Evolutionary conservation across 345 rosid genomes (phyloP).

Genomic region (Brassica juncea): DNA sequence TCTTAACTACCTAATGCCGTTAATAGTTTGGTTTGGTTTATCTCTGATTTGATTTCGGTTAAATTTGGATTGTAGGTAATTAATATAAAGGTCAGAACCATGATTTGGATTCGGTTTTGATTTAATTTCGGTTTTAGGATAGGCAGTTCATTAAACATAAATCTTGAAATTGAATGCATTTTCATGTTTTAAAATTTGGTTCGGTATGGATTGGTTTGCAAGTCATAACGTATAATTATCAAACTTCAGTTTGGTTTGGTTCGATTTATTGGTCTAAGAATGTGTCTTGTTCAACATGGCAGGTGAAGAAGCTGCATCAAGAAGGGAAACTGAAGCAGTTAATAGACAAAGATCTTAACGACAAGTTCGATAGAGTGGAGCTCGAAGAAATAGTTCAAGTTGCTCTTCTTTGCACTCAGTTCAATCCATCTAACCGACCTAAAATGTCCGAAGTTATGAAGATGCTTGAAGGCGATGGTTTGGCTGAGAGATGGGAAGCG

Average conservation of each 20-base stretch:
- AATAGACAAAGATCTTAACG: constrained; percentile 78
- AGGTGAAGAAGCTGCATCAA: constrained; percentile 91
- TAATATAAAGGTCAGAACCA: background rate
- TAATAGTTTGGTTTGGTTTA: background rate
- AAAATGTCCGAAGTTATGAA: constrained; percentile 76
- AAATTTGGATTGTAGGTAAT: background rate
- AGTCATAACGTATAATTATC: background rate
- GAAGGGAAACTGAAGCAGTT: constrained; percentile 71
- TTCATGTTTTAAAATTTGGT: background rate
- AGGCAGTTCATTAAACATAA: background rate
- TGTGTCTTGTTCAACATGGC: constrained; percentile 25
- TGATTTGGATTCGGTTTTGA: background rate
- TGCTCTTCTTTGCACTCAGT: constrained; percentile 78
- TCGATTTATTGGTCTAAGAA: background rate
- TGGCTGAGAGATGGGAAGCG: constrained; percentile 87
- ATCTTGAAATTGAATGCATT: background rate
- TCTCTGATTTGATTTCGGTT: background rate
- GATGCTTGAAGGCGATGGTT: constrained; percentile 85
- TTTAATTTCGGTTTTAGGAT: background rate
- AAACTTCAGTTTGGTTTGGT: background rate
- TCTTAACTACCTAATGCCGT: too few species aligned
- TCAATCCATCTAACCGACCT: constrained; percentile 69
- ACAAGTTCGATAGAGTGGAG: constrained; percentile 65
- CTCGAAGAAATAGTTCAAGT: constrained; percentile 77
- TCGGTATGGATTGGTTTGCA: background rate